phyloP scores from a whole-genome alignment of 192 early-diverging fungal species.

The Gorgonomyces haynaldii region DNA sequence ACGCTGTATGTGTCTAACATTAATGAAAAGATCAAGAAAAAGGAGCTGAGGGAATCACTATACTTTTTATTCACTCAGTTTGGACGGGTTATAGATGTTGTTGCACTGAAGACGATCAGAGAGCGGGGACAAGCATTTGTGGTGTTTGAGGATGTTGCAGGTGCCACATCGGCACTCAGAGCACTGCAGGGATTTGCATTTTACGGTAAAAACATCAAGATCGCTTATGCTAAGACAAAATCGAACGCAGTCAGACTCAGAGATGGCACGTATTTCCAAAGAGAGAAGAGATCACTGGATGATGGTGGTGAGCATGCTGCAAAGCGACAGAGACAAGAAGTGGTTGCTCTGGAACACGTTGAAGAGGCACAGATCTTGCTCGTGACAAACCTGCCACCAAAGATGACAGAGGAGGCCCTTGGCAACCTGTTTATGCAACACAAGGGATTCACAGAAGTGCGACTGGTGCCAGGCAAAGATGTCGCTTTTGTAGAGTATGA shows the following conservation, averaged over 20 bases:
- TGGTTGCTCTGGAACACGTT: neutral
- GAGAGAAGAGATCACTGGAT: conserved; percentile 9
- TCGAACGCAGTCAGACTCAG: conserved; percentile 60
- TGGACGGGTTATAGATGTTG: conserved; percentile 78
- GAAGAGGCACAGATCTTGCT: conserved; percentile 24
- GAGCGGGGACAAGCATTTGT: conserved; percentile 94
- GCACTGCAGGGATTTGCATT: conserved; percentile 79
- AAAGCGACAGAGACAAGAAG: conserved; percentile 1
- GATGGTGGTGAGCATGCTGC: conserved; percentile 13
- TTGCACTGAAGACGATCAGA: conserved; percentile 64
- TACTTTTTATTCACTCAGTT: conserved; percentile 79
- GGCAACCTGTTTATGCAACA: conserved; percentile 47
- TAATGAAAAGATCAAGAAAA: conserved; percentile 58
- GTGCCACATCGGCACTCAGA: conserved; percentile 75
- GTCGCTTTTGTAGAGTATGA: conserved; percentile 61
- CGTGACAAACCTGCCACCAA: conserved; percentile 26
- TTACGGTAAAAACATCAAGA: conserved; percentile 73
- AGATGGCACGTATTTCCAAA: conserved; percentile 44
- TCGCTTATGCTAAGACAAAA: conserved; percentile 72
- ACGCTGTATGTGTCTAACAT: conserved; percentile 75
- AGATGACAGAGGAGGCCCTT: conserved; percentile 36
- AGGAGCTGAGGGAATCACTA: conserved; percentile 50
- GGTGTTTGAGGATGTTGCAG: conserved; percentile 72
- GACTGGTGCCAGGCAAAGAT: conserved; percentile 53
- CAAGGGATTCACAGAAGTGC: conserved; percentile 54